A percentile compares a stretch with the other conserved stretches of the same genome.
These are phyloP conservation scores for Diaporthe sp. DNA, from an alignment of 2,329 filamentous ascomycete species.

Conservation along the genomic window DNA sequence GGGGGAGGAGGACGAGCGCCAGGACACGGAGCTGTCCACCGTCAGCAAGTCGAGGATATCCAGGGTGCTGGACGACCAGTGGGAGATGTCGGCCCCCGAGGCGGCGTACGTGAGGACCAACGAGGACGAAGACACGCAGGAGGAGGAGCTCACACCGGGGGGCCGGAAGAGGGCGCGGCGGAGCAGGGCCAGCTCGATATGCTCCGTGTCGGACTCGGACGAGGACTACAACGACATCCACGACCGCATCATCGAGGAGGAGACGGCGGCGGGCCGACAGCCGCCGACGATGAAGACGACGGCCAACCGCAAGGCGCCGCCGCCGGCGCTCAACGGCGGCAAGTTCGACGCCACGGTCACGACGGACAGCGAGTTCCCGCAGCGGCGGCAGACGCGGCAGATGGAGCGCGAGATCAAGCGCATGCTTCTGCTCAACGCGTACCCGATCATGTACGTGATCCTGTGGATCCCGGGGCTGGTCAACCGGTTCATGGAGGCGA, in stretches of 20 bases:
- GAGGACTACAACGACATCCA: constrained; percentile 26
- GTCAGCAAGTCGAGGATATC: constrained; percentile 35
- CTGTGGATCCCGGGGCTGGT: constrained; percentile 55
- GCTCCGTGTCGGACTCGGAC: constrained; percentile 13
- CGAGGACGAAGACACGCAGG: background rate
- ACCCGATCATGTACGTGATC: constrained; percentile 54
- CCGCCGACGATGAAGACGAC: constrained; percentile 26
- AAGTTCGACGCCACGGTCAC: constrained; percentile 38
- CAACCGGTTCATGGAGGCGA: constrained; percentile 51
- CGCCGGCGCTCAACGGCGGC: constrained; percentile 25
- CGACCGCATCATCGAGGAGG: constrained; percentile 21
- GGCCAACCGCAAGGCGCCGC: constrained; percentile 15
- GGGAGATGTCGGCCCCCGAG: constrained; percentile 36
- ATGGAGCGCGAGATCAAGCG: constrained; percentile 47
- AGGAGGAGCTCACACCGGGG: constrained; percentile 5
- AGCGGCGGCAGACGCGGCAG: constrained; percentile 42
- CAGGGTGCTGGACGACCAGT: constrained; percentile 24
- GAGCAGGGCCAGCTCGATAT: background rate
- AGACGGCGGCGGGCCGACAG: background rate
- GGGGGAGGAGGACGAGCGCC: background rate
- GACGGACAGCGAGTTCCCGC: constrained; percentile 40
- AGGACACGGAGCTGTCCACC: constrained; percentile 28
- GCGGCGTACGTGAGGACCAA: constrained; percentile 28
- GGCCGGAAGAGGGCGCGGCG: background rate
- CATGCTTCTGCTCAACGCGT: constrained; percentile 54